A percentile compares a stretch with the other conserved stretches of the same genome.
Evolutionary conservation across 164 flowering plant genomes (phyloP).

Genomic region (Taxillus chinensis): DNA sequence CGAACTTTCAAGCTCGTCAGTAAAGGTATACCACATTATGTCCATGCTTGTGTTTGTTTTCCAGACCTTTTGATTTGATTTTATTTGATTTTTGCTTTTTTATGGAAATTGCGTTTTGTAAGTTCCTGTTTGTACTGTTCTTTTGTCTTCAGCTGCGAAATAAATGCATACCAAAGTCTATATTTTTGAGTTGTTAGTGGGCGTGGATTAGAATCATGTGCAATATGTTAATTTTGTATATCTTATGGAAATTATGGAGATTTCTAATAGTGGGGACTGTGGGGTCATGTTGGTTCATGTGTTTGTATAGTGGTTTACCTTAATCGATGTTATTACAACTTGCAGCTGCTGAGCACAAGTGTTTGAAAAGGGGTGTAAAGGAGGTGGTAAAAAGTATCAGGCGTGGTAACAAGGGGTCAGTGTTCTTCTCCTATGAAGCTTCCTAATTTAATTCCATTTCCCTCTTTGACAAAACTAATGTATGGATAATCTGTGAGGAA

Average conservation of each 20-base stretch:
- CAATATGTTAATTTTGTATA: neutral
- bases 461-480: neutral
- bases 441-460: neutral
- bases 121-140: neutral
- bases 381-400: constrained; percentile 92
- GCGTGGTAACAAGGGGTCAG: constrained; percentile 82
- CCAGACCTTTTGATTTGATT: too few relatives aligned
- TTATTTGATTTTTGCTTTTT: too few relatives aligned
- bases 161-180: too few relatives aligned
- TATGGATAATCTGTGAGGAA: too few relatives aligned
- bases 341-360: constrained; percentile 78
- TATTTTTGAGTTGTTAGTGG: too few relatives aligned
- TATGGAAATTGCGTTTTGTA: too few relatives aligned
- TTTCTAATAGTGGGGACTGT: too few relatives aligned
- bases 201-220: too few relatives aligned
- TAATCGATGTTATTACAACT: neutral
- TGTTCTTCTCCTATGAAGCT: neutral
- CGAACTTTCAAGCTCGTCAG: constrained; percentile 80
- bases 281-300: neutral
- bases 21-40: constrained; percentile 32
- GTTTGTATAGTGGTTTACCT: neutral
- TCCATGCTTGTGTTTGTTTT: constrained; percentile 4
- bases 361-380: constrained; percentile 93
- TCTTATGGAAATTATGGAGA: neutral
- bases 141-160: too few relatives aligned